These are phyloP conservation scores for Takakia lepidozioides DNA, from an alignment of 225 moss, liverwort and hornwort genomes.

Conservation along the genomic window DNA sequence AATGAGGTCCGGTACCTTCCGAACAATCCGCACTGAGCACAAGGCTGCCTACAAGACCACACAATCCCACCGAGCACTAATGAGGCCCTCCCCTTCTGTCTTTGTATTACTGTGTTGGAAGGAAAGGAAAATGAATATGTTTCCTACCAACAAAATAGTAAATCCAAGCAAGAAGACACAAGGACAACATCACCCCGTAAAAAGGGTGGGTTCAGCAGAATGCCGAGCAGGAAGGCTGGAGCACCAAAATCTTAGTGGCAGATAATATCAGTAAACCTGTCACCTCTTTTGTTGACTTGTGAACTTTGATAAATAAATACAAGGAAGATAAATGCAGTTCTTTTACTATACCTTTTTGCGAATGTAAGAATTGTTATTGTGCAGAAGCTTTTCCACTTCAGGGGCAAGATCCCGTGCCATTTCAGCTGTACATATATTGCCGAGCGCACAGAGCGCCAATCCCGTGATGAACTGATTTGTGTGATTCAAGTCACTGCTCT, in stretches of 20 bases:
- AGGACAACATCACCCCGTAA: too few relatives aligned
- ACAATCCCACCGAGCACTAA: background rate
- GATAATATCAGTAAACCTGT: background rate
- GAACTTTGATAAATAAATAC: too few relatives aligned
- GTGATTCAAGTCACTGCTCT: constrained; percentile 42
- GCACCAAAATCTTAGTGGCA: constrained; percentile 2
- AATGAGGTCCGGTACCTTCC: constrained; percentile 50
- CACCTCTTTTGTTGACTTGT: too few relatives aligned
- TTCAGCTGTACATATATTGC: constrained; percentile 54
- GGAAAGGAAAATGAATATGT: background rate
- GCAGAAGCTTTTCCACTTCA: constrained; percentile 49
- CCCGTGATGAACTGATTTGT: constrained; percentile 56
- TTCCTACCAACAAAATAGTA: background rate
- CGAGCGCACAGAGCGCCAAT: constrained; percentile 53
- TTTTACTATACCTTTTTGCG: constrained; percentile 41
- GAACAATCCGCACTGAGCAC: constrained; percentile 55
- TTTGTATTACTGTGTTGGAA: too few relatives aligned
- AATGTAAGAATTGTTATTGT: constrained; percentile 52
- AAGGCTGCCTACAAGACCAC: constrained; percentile 50
- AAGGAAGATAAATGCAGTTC: background rate
- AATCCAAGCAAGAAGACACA: background rate
- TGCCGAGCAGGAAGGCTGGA: constrained; percentile 12
- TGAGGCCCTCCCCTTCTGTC: too few relatives aligned
- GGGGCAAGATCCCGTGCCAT: constrained; percentile 60
- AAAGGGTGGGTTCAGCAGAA: background rate